Base-by-base conservation (phyloP, 2,329 filamentous ascomycete species). In the Epichloe uncinata region DNA sequence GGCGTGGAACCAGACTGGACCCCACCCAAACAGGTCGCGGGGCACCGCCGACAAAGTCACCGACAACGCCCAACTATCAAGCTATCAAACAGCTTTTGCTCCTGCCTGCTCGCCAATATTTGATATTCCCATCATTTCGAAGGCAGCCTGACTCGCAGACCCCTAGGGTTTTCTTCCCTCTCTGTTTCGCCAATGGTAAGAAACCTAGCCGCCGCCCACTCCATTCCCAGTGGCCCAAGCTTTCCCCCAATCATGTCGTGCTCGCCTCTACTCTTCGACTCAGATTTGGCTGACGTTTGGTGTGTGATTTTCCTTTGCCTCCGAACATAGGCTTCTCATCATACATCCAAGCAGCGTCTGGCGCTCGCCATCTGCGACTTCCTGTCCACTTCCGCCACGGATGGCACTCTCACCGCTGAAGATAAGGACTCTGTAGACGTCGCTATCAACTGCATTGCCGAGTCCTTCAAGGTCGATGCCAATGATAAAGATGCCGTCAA, bases 361-460 rank as follows among this genome's bases (percentile, higher is more conserved):
- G 93, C 93, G 68, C 87, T 98, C 66, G 88, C 93, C 60, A 91
- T 98, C 68, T 88, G 95, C 74, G 88, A 97, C 72, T 98, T 95
- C 74, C 84, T 98, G 54, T 79, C 79, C 60, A 82, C 80, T 52
- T 95, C 89, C 43, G 73, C 88, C 59, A 84, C 81, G 55, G 93
- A 98, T 66, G 93, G 93, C 61, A 95, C 89, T 42, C 79, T 98
- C 52, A 78, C 84, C 49, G 73, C 84, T 60, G 93, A 97, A 60
- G 91, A 98, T 68, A 81, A 84, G 58, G 93, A 98, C 64, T 91
- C 85, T 55, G 86, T 98, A 66, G 93, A 98, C 65, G 84, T 98
- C 48, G 93, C 93, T 57, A 78, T 86, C 65, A 90, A 90, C 71
- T 96, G 91, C 72, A 97, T 98, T 68, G 80, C 84, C 58, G 91